phyloP scores from a whole-genome alignment of 1,284 basidiomycete species.

The Leccinum fuscescens region DNA sequence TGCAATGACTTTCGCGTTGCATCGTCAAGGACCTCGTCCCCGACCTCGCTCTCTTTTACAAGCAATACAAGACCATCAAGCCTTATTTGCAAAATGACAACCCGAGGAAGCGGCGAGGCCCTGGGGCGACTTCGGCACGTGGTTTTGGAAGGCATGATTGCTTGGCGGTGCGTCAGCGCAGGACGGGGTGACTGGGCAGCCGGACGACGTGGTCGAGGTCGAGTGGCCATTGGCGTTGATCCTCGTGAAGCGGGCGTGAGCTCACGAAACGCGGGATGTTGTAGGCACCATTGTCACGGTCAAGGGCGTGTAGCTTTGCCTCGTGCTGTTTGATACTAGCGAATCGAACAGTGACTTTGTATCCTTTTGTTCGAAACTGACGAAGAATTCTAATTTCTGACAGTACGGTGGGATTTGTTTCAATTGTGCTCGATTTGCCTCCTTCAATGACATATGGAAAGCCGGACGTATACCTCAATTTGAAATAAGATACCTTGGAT shows the following conservation, averaged over 20 bases:
- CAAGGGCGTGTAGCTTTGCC: neutral
- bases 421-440: neutral
- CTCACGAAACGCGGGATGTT: neutral
- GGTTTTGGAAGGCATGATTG: slow-evolving; percentile 54
- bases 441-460: neutral
- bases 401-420: neutral
- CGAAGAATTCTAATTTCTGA: neutral
- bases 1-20: slow-evolving; percentile 10
- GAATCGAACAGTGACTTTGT: neutral
- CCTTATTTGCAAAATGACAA: slow-evolving; percentile 93
- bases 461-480: too few relatives aligned
- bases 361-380: neutral
- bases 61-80: slow-evolving; percentile 99
- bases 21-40: slow-evolving; percentile 98
- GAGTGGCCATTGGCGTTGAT: slow-evolving; percentile 78
- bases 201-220: slow-evolving; percentile 52
- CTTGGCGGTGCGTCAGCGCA: slow-evolving; percentile 39
- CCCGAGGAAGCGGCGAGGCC: slow-evolving; percentile 49
- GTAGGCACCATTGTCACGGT: neutral
- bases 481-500: too few relatives aligned
- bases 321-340: neutral
- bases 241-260: slow-evolving; percentile 43
- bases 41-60: slow-evolving; percentile 90
- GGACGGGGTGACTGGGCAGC: slow-evolving; percentile 34
- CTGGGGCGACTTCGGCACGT: slow-evolving; percentile 62